phyloP scores from a whole-genome alignment of 352 stramenopile genomes.

The Aphanomyces cochlioides region DNA sequence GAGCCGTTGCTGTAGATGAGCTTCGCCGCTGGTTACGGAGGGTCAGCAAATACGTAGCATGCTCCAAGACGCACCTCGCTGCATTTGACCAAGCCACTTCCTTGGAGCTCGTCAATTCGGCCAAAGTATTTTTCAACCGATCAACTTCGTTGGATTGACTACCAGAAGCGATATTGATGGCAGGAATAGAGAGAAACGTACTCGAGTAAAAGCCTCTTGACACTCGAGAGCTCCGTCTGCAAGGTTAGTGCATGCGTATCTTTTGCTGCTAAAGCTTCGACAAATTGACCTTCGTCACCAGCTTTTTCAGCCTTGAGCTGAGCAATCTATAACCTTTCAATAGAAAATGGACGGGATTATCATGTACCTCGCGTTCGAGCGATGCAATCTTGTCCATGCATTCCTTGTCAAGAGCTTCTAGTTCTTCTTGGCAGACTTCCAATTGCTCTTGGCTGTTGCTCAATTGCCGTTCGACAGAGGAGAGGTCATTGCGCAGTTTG shows the following conservation, averaged over 20 bases:
- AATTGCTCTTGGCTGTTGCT: constrained; percentile 53
- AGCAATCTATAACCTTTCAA: constrained; percentile 27
- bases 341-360: constrained; percentile 8
- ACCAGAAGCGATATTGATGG: background rate
- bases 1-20: constrained; percentile 37
- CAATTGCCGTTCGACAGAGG: constrained; percentile 60
- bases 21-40: constrained; percentile 14
- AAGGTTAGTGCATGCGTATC: constrained; percentile 53
- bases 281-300: constrained; percentile 17
- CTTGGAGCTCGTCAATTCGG: constrained; percentile 15
- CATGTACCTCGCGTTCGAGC: constrained; percentile 50
- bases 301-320: constrained; percentile 20
- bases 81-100: constrained; percentile 25
- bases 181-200: background rate
- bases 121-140: background rate
- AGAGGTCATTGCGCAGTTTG: constrained; percentile 49
- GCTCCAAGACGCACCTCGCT: constrained; percentile 9
- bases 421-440: constrained; percentile 67
- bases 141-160: constrained; percentile 11
- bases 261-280: constrained; percentile 40
- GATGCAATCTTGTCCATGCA: constrained; percentile 66
- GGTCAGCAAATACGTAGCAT: background rate
- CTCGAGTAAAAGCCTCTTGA: background rate
- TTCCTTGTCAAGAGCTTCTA: constrained; percentile 68
- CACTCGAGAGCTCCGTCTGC: constrained; percentile 38